Evolutionary conservation across 176 grass and related monocot genomes (phyloP).

Genomic region (Otatea glauca): DNA sequence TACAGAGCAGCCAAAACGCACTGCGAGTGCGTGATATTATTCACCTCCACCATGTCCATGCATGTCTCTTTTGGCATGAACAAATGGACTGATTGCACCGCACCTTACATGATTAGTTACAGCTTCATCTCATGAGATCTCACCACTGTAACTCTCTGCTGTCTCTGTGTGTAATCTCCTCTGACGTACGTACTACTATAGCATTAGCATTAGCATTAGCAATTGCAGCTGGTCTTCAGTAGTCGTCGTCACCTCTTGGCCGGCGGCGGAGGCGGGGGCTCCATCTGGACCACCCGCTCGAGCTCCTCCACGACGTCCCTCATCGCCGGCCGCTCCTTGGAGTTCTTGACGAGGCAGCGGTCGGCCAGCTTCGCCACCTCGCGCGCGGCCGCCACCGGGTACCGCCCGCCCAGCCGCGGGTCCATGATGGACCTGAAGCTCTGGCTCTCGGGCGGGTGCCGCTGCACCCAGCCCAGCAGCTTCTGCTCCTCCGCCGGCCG

Average conservation of each 20-base stretch:
- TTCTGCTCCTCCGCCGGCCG: conserved; percentile 72
- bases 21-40: no score
- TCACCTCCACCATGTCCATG: no score
- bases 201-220: no score
- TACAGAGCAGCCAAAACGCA: no score
- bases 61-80: no score
- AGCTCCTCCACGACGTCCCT: conserved; percentile 57
- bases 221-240: neutral
- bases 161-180: no score
- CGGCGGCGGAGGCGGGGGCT: neutral
- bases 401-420: conserved; percentile 65
- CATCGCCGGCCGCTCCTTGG: conserved; percentile 77
- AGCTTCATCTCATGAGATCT: no score
- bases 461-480: conserved; percentile 72
- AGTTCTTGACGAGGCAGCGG: conserved; percentile 72
- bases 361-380: conserved; percentile 68
- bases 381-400: conserved; percentile 59
- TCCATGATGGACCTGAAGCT: conserved; percentile 76
- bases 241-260: conserved; percentile 33
- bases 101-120: no score
- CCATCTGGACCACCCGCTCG: conserved; percentile 60
- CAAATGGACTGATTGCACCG: no score
- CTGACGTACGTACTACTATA: no score
- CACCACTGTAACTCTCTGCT: no score
- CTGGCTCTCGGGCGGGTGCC: conserved; percentile 50